phyloP scores from a whole-genome alignment of 352 stramenopile genomes.

The Halophytophthora batemanensis region DNA sequence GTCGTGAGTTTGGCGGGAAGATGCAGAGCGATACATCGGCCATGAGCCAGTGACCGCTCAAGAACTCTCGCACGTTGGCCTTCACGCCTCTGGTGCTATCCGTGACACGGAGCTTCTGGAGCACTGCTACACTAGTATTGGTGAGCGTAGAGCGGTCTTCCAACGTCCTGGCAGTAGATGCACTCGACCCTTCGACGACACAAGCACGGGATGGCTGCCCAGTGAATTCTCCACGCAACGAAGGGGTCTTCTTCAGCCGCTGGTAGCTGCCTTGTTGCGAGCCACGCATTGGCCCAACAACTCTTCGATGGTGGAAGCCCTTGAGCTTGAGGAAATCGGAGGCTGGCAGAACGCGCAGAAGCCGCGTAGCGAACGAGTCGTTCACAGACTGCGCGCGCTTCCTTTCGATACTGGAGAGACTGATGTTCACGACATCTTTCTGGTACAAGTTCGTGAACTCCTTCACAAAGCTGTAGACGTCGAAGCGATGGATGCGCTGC shows the following conservation, averaged over 20 bases:
- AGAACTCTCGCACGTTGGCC: slow-evolving; percentile 47
- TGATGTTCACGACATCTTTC: slow-evolving; percentile 78
- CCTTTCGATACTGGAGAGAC: slow-evolving; percentile 51
- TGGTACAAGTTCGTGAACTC: slow-evolving; percentile 75
- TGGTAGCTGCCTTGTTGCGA: slow-evolving; percentile 25
- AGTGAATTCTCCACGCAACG: slow-evolving; percentile 12
- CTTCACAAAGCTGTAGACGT: slow-evolving; percentile 74
- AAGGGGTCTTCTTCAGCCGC: slow-evolving; percentile 4
- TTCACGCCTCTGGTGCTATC: slow-evolving; percentile 10
- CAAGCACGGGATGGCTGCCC: slow-evolving; percentile 18
- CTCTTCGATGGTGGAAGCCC: slow-evolving; percentile 35
- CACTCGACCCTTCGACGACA: slow-evolving; percentile 16
- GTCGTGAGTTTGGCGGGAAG: slow-evolving; percentile 64
- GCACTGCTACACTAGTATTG: too few relatives aligned
- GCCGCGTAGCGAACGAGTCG: slow-evolving; percentile 56
- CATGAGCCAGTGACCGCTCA: slow-evolving; percentile 69
- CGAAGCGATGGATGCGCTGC: slow-evolving; percentile 74
- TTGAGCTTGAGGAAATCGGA: slow-evolving; percentile 71
- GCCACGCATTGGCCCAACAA: slow-evolving; percentile 4
- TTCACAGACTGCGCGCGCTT: slow-evolving; percentile 54
- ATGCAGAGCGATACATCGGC: slow-evolving; percentile 77
- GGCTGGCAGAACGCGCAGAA: slow-evolving; percentile 60
- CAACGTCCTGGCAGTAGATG: too few relatives aligned
- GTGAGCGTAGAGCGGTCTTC: too few relatives aligned
- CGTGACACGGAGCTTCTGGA: too few relatives aligned